phyloP scores from a whole-genome alignment of 78 protist species.

The Dictyostelium citrinum region DNA sequence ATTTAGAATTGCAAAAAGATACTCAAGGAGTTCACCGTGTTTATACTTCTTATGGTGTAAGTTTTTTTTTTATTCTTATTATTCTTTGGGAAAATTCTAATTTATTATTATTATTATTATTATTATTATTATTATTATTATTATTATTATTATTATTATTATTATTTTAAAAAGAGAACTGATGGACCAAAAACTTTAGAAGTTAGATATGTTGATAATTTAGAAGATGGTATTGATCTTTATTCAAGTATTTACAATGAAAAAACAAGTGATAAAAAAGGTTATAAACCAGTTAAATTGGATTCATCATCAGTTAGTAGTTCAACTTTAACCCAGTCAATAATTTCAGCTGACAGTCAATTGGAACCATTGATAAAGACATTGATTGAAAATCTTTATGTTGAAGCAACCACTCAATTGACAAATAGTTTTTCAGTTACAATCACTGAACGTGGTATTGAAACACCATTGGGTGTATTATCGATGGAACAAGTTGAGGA shows the following conservation, averaged over 20 bases:
- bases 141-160: background rate
- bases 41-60: conserved; percentile 58
- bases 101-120: background rate
- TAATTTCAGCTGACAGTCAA: background rate
- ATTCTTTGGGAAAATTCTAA: background rate
- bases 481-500: conserved; percentile 44
- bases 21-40: background rate
- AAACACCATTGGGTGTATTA: conserved; percentile 65
- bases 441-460: conserved; percentile 40
- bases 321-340: background rate
- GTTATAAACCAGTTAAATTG: conserved; percentile 35
- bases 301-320: background rate
- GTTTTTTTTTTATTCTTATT: background rate
- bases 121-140: background rate
- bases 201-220: background rate
- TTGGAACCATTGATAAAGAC: background rate
- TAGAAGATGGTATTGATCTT: conserved; percentile 3
- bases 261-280: conserved; percentile 46
- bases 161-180: conserved; percentile 27
- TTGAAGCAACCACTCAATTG: conserved; percentile 52
- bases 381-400: background rate
- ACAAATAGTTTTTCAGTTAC: conserved; percentile 20
- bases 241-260: conserved; percentile 27
- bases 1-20: conserved; percentile 49
- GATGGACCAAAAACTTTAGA: conserved; percentile 47